phyloP scores from a whole-genome alignment of 441 rosid genomes.

The Mallotus repandus region DNA sequence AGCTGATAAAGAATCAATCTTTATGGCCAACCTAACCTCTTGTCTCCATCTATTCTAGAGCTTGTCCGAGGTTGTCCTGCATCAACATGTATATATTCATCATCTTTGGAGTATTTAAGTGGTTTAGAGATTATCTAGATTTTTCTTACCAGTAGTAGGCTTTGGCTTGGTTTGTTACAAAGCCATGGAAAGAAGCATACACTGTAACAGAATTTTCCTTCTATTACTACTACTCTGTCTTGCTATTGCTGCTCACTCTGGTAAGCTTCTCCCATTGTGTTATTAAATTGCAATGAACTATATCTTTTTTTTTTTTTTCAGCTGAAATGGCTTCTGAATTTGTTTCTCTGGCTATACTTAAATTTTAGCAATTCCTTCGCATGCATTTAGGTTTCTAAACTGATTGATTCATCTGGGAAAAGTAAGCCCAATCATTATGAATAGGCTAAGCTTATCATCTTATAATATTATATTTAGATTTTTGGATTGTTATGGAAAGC shows the following conservation, averaged over 20 bases:
- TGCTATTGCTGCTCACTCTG: conserved; percentile 40
- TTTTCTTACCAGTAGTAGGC: too few relatives aligned
- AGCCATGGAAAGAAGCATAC: conserved; percentile 31
- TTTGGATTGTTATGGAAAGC: neutral
- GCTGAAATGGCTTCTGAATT: neutral
- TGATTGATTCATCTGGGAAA: too few relatives aligned
- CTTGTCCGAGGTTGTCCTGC: conserved; percentile 16
- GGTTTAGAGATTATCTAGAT: neutral
- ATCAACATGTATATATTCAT: neutral
- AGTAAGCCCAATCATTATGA: neutral
- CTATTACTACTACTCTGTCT: conserved; percentile 36
- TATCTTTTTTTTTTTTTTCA: neutral
- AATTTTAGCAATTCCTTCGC: too few relatives aligned
- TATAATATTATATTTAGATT: neutral
- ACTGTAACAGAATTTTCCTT: conserved; percentile 25
- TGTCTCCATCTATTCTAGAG: conserved; percentile 27
- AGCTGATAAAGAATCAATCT: conserved; percentile 49
- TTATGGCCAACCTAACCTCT: conserved; percentile 32
- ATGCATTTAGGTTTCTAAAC: too few relatives aligned
- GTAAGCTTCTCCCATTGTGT: conserved; percentile 32
- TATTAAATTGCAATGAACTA: too few relatives aligned
- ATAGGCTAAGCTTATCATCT: neutral
- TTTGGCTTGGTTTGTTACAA: conserved; percentile 3
- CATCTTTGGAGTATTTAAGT: conserved; percentile 1
- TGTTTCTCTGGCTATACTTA: neutral